Conservation (phyloP, 2,329 filamentous ascomycete genomes). For the Phoma sp. region DNA sequence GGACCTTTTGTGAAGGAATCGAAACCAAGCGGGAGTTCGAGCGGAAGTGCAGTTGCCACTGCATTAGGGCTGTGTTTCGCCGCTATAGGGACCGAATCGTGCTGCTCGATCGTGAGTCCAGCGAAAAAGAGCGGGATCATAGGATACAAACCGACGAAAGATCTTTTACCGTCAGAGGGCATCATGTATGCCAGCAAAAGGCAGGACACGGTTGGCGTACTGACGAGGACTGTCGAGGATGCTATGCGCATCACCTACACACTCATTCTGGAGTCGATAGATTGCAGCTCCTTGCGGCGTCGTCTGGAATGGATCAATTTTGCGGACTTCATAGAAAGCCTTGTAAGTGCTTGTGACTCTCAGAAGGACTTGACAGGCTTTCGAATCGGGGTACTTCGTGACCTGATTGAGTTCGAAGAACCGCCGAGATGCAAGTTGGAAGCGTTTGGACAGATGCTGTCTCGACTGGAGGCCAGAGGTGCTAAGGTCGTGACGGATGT, state of each 20-base stretch:
- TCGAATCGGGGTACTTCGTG: slow-evolving; percentile 14
- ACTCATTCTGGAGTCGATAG: slow-evolving; percentile 48
- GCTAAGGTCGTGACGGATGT: slow-evolving; percentile 28
- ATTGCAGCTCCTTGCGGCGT: no score
- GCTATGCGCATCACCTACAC: slow-evolving; percentile 48
- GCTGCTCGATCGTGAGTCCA: slow-evolving; percentile 24
- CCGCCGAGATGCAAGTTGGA: slow-evolving; percentile 2
- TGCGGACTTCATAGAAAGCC: not conserved
- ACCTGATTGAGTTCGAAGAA: not conserved
- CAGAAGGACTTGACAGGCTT: slow-evolving; percentile 7
- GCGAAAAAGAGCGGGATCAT: slow-evolving; percentile 27
- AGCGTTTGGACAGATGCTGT: slow-evolving; percentile 11
- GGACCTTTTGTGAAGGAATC: slow-evolving; percentile 65
- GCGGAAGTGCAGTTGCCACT: slow-evolving; percentile 65
- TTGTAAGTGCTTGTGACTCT: not conserved
- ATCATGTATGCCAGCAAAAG: slow-evolving; percentile 66
- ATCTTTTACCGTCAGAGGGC: slow-evolving; percentile 64
- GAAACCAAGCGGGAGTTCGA: slow-evolving; percentile 67
- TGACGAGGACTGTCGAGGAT: slow-evolving; percentile 61
- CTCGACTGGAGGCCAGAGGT: slow-evolving; percentile 10
- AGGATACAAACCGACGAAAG: slow-evolving; percentile 42
- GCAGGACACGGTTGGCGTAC: slow-evolving; percentile 60
- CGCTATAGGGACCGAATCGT: slow-evolving; percentile 63
- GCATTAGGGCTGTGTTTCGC: slow-evolving; percentile 65
- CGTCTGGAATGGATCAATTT: not conserved